A percentile compares a stretch with the other conserved stretches of the same genome.
Conservation (phyloP, 345 rosid species). For the Salix suchowensis region DNA sequence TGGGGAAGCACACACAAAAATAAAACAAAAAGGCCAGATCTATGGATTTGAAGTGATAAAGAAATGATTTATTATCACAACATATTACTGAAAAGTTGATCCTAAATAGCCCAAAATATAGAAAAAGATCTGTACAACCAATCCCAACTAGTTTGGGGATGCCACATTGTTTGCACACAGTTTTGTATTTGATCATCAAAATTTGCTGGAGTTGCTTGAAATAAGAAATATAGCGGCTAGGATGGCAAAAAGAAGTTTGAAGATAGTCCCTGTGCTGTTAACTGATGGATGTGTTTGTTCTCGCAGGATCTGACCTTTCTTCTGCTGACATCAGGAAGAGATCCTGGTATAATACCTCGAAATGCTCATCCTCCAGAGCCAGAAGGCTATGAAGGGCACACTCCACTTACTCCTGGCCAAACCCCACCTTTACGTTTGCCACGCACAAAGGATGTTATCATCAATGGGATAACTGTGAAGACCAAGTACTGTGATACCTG, state of each 20-base stretch:
- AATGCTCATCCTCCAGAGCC: constrained; percentile 70
- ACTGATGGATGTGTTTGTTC: constrained; percentile 20
- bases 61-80: neutral
- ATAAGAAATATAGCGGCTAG: neutral
- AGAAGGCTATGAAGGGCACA: constrained; percentile 41
- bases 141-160: neutral
- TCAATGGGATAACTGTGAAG: constrained; percentile 73
- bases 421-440: constrained; percentile 53
- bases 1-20: neutral
- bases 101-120: neutral
- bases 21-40: neutral
- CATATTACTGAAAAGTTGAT: neutral
- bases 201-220: neutral
- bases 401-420: constrained; percentile 41
- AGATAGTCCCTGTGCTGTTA: neutral
- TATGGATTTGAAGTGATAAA: neutral
- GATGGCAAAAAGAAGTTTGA: neutral
- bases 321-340: constrained; percentile 81
- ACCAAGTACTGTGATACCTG: constrained; percentile 92
- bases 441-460: constrained; percentile 58
- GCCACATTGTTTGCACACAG: neutral
- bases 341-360: constrained; percentile 92
- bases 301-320: constrained; percentile 71
- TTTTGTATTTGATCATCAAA: neutral
- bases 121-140: neutral